Percentiles rank a stretch among this genome's conserved stretches.
Conservation (phyloP, 73 alveolate genomes). For the Uronychia setigera region DNA sequence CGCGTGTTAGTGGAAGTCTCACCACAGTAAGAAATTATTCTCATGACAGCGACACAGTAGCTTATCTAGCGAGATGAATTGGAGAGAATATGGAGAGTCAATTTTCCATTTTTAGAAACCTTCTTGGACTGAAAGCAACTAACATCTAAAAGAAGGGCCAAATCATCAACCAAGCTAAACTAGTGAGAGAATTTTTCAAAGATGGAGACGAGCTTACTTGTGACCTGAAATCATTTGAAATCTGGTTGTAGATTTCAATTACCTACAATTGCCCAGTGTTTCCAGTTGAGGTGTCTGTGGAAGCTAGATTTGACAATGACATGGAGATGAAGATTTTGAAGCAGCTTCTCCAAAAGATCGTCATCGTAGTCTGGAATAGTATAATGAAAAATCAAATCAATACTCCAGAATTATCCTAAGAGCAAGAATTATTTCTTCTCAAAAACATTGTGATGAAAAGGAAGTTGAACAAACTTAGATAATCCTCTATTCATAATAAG, state of each 20-base stretch:
- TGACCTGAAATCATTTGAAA: neutral
- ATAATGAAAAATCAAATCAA: neutral
- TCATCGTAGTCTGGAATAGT: neutral
- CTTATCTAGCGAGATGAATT: no score
- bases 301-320: neutral
- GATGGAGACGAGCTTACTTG: neutral
- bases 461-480: no score
- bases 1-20: no score
- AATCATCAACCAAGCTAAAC: constrained; percentile 6
- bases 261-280: neutral
- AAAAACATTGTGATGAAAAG: no score
- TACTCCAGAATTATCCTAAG: no score
- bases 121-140: neutral
- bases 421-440: no score
- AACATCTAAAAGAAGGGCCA: neutral
- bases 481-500: no score
- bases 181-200: constrained; percentile 18
- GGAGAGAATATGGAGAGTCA: neutral
- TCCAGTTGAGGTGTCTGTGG: constrained; percentile 1
- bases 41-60: no score
- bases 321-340: neutral
- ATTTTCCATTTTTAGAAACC: neutral
- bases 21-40: no score
- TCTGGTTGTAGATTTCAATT: neutral
- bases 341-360: neutral